These are phyloP conservation scores for Prunus davidiana DNA, from an alignment of 306 rosid species.

Conservation along the genomic window DNA sequence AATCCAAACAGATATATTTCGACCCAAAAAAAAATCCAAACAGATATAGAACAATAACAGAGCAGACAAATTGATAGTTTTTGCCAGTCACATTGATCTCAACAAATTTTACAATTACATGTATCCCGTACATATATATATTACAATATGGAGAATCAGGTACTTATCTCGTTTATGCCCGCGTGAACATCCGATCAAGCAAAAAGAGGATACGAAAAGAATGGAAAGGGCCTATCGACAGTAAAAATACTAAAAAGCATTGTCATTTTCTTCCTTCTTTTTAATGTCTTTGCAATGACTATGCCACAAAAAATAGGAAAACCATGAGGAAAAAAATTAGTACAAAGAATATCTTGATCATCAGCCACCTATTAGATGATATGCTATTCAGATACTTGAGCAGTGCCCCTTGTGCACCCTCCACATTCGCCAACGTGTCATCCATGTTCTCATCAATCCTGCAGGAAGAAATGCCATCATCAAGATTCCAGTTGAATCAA, in stretches of 20 bases:
- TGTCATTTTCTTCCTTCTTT: conserved; percentile 30
- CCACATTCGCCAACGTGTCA: conserved; percentile 84
- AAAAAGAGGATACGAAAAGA: conserved; percentile 15
- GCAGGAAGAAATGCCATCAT: conserved; percentile 25
- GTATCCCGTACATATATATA: conserved; percentile 27
- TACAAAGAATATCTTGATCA: conserved; percentile 99
- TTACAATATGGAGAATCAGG: conserved; percentile 34
- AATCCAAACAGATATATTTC: not conserved
- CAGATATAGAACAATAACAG: not conserved
- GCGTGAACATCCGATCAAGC: conserved; percentile 26
- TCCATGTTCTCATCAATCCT: conserved; percentile 99
- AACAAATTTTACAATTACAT: conserved; percentile 36
- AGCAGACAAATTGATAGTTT: not conserved
- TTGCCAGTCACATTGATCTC: conserved; percentile 21
- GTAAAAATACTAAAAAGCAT: conserved; percentile 13
- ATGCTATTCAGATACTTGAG: conserved; percentile 93
- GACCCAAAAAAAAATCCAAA: too few relatives aligned
- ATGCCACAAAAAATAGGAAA: conserved; percentile 99
- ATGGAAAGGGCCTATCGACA: conserved; percentile 31
- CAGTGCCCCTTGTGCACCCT: conserved; percentile 92
- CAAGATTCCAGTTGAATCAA: not conserved
- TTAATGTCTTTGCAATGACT: conserved; percentile 32
- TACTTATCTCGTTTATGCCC: conserved; percentile 21
- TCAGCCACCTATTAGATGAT: conserved; percentile 98
- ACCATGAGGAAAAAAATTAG: conserved; percentile 89